Percentiles rank a stretch among this genome's conserved stretches.
Evolutionary conservation across 2,329 filamentous ascomycete genomes (phyloP).

Genomic region (Sporothrix protearum): DNA sequence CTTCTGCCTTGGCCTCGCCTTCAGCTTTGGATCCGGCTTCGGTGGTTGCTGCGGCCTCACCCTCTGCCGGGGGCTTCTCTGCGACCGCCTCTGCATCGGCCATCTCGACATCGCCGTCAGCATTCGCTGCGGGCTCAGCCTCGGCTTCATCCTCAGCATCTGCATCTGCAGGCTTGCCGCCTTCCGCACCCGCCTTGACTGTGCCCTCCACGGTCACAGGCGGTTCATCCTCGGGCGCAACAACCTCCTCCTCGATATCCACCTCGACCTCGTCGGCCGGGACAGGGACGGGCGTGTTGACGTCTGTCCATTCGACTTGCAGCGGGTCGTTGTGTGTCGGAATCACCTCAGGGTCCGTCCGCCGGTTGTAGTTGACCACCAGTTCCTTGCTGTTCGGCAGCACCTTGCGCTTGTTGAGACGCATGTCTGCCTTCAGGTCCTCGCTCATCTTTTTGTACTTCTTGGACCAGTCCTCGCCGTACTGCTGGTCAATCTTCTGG

Average conservation of each 20-base stretch:
- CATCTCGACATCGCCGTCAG: background rate
- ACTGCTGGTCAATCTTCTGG: slow-evolving; percentile 68
- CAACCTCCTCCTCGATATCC: slow-evolving; percentile 6
- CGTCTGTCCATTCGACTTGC: slow-evolving; percentile 92
- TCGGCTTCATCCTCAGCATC: background rate
- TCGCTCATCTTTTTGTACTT: slow-evolving; percentile 78
- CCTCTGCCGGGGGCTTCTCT: background rate
- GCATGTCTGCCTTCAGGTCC: slow-evolving; percentile 86
- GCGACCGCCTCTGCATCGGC: background rate
- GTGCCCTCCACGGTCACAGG: slow-evolving; percentile 54
- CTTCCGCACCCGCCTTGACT: slow-evolving; percentile 27
- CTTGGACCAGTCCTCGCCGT: slow-evolving; percentile 75
- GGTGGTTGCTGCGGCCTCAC: background rate
- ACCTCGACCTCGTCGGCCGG: slow-evolving; percentile 11
- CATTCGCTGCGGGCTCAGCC: background rate
- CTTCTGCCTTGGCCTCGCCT: background rate
- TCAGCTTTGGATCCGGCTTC: background rate
- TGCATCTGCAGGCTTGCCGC: slow-evolving; percentile 33
- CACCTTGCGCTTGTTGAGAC: slow-evolving; percentile 88
- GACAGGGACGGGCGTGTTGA: slow-evolving; percentile 43
- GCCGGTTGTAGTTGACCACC: slow-evolving; percentile 88
- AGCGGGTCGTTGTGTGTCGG: slow-evolving; percentile 92
- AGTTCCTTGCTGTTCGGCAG: slow-evolving; percentile 96
- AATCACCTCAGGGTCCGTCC: slow-evolving; percentile 79
- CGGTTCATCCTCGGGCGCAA: slow-evolving; percentile 11